These are phyloP conservation scores for Saccharomyces hybrid DNA, from an alignment of 1,139 yeast species.

Conservation along the genomic window DNA sequence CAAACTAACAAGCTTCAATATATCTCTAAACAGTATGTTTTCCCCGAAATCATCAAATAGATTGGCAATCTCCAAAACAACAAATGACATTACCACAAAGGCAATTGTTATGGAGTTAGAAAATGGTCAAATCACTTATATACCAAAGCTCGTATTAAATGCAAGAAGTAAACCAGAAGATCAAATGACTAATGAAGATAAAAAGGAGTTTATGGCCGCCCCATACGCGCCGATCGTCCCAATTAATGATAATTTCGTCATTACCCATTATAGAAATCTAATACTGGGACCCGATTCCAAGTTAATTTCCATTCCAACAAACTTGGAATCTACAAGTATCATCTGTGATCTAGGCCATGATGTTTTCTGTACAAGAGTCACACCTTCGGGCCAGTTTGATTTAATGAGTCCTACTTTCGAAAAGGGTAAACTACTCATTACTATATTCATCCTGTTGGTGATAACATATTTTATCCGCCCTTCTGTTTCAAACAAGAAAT, in stretches of 20 bases:
- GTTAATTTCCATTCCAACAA: conserved; percentile 54
- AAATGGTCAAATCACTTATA: conserved; percentile 55
- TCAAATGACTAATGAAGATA: conserved; percentile 47
- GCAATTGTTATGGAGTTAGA: conserved; percentile 53
- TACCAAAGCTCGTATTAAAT: conserved; percentile 59
- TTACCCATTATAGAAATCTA: conserved; percentile 36
- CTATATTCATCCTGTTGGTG: conserved; percentile 48
- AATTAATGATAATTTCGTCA: conserved; percentile 39
- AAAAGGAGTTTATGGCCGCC: conserved; percentile 50
- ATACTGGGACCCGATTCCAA: conserved; percentile 18
- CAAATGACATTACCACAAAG: conserved; percentile 67
- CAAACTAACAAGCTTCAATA: conserved; percentile 37
- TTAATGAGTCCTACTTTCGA: conserved; percentile 61
- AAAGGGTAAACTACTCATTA: conserved; percentile 52
- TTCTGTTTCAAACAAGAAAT: conserved; percentile 46
- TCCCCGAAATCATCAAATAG: conserved; percentile 48
- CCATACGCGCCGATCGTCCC: conserved; percentile 63
- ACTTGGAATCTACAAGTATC: conserved; percentile 72
- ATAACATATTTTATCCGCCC: conserved; percentile 48
- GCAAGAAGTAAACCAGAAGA: conserved; percentile 55
- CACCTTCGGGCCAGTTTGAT: conserved; percentile 84
- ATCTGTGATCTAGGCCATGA: conserved; percentile 64
- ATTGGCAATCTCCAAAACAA: conserved; percentile 55
- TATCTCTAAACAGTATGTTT: conserved; percentile 48
- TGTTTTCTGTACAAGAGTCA: conserved; percentile 64